Conservation (phyloP, 1,284 basidiomycete genomes). For the Laetiporus sulphureus region DNA sequence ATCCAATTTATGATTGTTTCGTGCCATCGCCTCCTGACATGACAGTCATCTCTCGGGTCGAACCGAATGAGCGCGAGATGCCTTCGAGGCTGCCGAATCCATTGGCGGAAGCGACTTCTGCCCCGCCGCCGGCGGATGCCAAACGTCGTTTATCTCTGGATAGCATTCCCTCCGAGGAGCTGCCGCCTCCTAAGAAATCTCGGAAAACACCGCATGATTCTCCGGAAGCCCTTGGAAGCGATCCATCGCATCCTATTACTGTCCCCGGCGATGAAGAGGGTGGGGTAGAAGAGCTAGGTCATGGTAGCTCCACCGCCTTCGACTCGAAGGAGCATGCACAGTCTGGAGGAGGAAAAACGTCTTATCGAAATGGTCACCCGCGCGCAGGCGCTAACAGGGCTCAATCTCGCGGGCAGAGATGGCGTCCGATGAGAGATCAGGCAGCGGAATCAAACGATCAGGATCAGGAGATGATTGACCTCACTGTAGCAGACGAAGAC, state of each 20-base stretch:
- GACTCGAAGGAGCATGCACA: too few species aligned
- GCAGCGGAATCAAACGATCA: background rate
- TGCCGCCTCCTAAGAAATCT: too few species aligned
- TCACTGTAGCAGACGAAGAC: conserved; percentile 13
- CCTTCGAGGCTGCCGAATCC: background rate
- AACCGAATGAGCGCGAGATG: background rate
- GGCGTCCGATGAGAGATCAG: too few species aligned
- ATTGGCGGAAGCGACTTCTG: too few species aligned
- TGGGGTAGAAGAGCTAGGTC: conserved; percentile 53
- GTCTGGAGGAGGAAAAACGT: too few species aligned
- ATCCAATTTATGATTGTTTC: conserved; percentile 58
- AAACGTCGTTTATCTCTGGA: too few species aligned
- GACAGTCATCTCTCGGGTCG: conserved; percentile 17
- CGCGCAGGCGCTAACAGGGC: too few species aligned
- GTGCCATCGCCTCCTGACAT: conserved; percentile 41
- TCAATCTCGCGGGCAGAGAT: too few species aligned
- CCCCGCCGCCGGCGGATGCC: too few species aligned
- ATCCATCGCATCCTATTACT: conserved; percentile 7
- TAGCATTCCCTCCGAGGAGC: too few species aligned
- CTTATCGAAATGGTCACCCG: too few species aligned
- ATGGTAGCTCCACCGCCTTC: too few species aligned
- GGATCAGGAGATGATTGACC: conserved; percentile 6
- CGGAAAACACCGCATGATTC: conserved; percentile 15
- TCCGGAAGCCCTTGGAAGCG: conserved; percentile 10
- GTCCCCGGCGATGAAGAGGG: conserved; percentile 36